Percentiles rank a stretch among this genome's conserved stretches.
Evolutionary conservation across 1,284 basidiomycete species (phyloP).

Genomic region (Sporisorium iseilematis-ciliati): DNA sequence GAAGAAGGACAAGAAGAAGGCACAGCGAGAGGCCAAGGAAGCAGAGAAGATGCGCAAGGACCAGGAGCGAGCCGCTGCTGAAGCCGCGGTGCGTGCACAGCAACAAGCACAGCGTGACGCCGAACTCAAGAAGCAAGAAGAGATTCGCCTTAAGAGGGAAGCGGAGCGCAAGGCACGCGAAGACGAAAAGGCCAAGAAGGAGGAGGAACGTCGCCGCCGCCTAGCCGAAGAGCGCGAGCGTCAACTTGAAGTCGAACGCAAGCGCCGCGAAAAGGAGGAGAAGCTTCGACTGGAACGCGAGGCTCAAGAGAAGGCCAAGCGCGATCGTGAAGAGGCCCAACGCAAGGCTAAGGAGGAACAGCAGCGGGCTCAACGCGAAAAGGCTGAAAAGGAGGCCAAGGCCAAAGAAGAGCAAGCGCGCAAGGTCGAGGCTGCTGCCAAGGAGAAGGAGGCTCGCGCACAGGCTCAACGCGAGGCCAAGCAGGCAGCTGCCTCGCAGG

Average conservation of each 20-base stretch:
- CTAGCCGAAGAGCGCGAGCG: slow-evolving; percentile 72
- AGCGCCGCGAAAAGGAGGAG: slow-evolving; percentile 78
- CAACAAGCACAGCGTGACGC: slow-evolving; percentile 75
- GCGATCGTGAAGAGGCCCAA: slow-evolving; percentile 69
- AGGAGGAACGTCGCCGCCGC: slow-evolving; percentile 75
- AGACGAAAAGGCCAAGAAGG: slow-evolving; percentile 72
- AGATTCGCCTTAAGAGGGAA: slow-evolving; percentile 76
- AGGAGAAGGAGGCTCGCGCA: slow-evolving; percentile 61
- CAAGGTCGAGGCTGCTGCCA: slow-evolving; percentile 43
- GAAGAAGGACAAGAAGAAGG: slow-evolving; percentile 96
- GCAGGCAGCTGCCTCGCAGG: slow-evolving; percentile 56
- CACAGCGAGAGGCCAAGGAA: slow-evolving; percentile 86
- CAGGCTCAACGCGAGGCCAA: slow-evolving; percentile 73
- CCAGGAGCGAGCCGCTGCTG: slow-evolving; percentile 71
- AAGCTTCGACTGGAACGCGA: slow-evolving; percentile 74
- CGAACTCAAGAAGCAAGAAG: slow-evolving; percentile 74
- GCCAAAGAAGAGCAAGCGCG: slow-evolving; percentile 49
- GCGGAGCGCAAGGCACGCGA: slow-evolving; percentile 73
- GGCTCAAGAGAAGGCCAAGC: slow-evolving; percentile 68
- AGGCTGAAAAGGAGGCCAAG: slow-evolving; percentile 58
- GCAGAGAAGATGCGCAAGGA: slow-evolving; percentile 83
- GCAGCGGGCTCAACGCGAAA: slow-evolving; percentile 74
- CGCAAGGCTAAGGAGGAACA: slow-evolving; percentile 68
- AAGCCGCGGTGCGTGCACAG: slow-evolving; percentile 76
- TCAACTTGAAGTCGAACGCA: slow-evolving; percentile 74